Base-by-base conservation (phyloP, 306 rosid species). In the Quercus dentata region DNA sequence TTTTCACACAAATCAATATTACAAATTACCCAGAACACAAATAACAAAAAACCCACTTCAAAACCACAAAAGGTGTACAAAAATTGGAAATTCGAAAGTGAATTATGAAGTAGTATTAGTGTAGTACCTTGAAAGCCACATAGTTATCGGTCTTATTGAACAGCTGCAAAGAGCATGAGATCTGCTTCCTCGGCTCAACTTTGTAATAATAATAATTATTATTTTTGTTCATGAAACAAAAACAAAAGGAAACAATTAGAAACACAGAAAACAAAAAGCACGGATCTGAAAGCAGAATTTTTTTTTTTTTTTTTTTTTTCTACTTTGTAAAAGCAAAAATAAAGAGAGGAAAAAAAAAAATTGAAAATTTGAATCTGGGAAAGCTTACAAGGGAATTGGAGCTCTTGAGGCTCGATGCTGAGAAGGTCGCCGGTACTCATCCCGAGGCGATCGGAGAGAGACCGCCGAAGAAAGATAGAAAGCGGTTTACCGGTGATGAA, bases 91-190 rank as follows among this genome's bases (percentile, higher is more conserved):
- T 1, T 25, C 21, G 1, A 31, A 78, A 77, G 83, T 62, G 83
- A 59, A 83, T 59, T 18, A 64, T 44, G 27, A 25, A 25, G 31
- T 30, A 30, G 31, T 30, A 30, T 21, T 54, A 68, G 85, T 38
- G 27, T 31, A 51, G 46, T 63, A 84, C 98, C 98, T 94, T 94
- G 84, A 90, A 94, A 75, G 95, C 98, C 46, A 94, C 93, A 81
- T 75, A 87, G 46, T 89, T 73, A 59, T 94, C 91, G 14, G 92
- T 83, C 86, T 84, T 85, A 85, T 94, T 94, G 55, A 87, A 87
- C 73, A 94, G 88, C 73, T 85, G 94, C 86, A 91, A 79, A 76
- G 95, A 85, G 86, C 95, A 91, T 20, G 97, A 87, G 98, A 94
- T 3, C 4, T 30, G 98, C 92, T 91, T 94, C 95, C 74, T 41